Percentiles rank a stretch among this genome's conserved stretches.
These are phyloP conservation scores for Fusarium pininemorale DNA, from an alignment of 2,329 filamentous ascomycete species.

Conservation along the genomic window DNA sequence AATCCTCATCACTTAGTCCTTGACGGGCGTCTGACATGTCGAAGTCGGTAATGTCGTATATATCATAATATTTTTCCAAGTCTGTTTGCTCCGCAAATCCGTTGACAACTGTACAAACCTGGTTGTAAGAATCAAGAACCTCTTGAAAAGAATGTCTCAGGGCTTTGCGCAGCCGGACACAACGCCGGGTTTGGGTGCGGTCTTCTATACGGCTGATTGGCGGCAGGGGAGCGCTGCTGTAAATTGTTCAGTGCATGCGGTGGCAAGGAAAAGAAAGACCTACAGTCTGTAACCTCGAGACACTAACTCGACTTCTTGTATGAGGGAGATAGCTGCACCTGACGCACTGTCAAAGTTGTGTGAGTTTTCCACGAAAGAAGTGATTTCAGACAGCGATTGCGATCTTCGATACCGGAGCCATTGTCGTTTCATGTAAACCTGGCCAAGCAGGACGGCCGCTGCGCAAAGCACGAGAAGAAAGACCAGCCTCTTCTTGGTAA, in stretches of 20 bases:
- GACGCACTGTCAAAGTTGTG: slow-evolving; percentile 84
- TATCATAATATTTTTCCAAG: slow-evolving; percentile 91
- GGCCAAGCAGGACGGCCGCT: slow-evolving; percentile 64
- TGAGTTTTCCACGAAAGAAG: slow-evolving; percentile 74
- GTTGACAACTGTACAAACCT: slow-evolving; percentile 74
- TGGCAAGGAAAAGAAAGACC: slow-evolving; percentile 44
- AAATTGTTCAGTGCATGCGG: slow-evolving; percentile 2
- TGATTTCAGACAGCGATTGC: slow-evolving; percentile 75
- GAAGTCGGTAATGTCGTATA: slow-evolving; percentile 80
- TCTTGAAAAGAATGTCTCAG: slow-evolving; percentile 75
- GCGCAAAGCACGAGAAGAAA: slow-evolving; percentile 62
- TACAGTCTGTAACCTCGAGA: slow-evolving; percentile 89
- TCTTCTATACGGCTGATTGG: slow-evolving; percentile 94
- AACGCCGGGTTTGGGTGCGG: slow-evolving; percentile 79
- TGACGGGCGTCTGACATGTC: slow-evolving; percentile 76
- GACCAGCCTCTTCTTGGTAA: slow-evolving; percentile 66
- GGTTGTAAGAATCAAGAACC: slow-evolving; percentile 76
- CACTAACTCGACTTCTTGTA: slow-evolving; percentile 96
- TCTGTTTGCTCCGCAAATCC: slow-evolving; percentile 81
- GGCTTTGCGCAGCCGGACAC: slow-evolving; percentile 79
- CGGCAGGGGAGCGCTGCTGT: slow-evolving; percentile 84
- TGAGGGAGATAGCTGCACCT: slow-evolving; percentile 79
- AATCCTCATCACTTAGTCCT: slow-evolving; percentile 71
- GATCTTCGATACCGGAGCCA: slow-evolving; percentile 83
- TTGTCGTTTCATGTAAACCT: slow-evolving; percentile 79